Conservation (phyloP, 2,329 filamentous ascomycete genomes). For the Fusarium sp. region DNA sequence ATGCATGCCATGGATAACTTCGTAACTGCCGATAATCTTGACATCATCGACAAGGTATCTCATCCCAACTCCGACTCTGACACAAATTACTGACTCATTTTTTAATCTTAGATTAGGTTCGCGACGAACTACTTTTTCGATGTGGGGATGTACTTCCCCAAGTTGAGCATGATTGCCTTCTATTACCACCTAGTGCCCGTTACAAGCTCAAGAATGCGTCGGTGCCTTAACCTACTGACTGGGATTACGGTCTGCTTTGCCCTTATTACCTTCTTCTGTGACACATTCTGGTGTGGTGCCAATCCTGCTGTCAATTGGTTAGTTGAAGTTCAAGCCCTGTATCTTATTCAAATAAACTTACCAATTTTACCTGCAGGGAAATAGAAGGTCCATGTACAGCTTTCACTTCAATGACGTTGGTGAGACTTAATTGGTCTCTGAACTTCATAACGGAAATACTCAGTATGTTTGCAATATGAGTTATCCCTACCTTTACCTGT, state of each 20-base stretch:
- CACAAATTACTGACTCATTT: not conserved
- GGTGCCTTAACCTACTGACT: not conserved
- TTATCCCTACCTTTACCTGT: too few species aligned
- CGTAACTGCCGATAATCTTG: not conserved
- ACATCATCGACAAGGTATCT: not conserved
- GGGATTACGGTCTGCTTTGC: not conserved
- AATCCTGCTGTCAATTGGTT: constrained; percentile 11
- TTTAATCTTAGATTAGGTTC: not conserved
- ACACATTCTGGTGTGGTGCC: constrained; percentile 15
- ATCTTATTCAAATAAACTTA: too few species aligned
- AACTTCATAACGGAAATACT: not conserved
- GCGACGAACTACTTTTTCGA: constrained; percentile 20
- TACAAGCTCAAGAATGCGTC: not conserved
- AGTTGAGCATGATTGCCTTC: constrained; percentile 17
- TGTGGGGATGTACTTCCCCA: constrained; percentile 15
- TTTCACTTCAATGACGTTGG: constrained; percentile 3
- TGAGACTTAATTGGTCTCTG: constrained; percentile 6
- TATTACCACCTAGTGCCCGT: constrained; percentile 3
- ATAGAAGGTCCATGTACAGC: not conserved
- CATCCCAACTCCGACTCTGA: too few species aligned
- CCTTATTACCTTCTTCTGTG: not conserved
- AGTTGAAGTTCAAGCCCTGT: not conserved
- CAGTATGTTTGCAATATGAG: not conserved
- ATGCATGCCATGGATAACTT: constrained; percentile 19
- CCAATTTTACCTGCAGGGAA: too few species aligned